These are phyloP conservation scores for Xylariales sp. DNA, from an alignment of 2,329 filamentous ascomycete genomes.

Conservation along the genomic window DNA sequence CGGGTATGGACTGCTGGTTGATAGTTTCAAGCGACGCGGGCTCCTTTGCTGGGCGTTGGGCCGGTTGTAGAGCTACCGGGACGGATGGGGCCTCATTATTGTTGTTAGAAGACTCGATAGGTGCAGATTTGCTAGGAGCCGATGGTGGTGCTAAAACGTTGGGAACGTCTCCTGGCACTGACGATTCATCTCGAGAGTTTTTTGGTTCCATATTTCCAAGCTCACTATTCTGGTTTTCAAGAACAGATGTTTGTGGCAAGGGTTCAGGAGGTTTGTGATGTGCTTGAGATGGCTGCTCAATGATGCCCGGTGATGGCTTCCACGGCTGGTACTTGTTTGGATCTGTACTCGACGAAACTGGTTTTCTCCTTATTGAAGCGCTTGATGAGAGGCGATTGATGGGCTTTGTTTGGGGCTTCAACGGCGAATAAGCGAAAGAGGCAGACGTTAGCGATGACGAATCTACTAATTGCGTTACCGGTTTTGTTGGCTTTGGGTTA, in stretches of 20 bases:
- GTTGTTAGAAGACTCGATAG: conserved; percentile 7
- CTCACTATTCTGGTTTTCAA: conserved; percentile 47
- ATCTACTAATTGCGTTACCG: conserved; percentile 37
- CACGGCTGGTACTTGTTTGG: conserved; percentile 42
- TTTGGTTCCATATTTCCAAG: conserved; percentile 41
- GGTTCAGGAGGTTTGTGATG: conserved; percentile 33
- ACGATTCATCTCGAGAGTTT: conserved; percentile 34
- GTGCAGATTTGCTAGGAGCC: conserved; percentile 32
- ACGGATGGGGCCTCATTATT: conserved; percentile 30
- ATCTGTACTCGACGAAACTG: conserved; percentile 26
- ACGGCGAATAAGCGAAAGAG: conserved; percentile 47
- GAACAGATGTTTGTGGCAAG: conserved; percentile 41
- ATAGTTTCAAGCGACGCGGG: conserved; percentile 13
- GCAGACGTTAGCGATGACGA: conserved; percentile 47
- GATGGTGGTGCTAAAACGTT: conserved; percentile 37
- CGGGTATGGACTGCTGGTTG: conserved; percentile 32
- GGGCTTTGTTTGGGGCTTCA: conserved; percentile 28
- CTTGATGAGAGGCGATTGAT: conserved; percentile 1
- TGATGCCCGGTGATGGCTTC: conserved; percentile 35
- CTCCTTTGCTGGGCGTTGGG: conserved; percentile 25
- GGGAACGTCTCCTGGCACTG: conserved; percentile 32
- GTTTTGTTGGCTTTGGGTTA: conserved; percentile 10
- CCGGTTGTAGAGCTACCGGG: conserved; percentile 37
- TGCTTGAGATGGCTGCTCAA: conserved; percentile 23
- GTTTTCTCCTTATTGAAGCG: conserved; percentile 1